Conservation (phyloP, 768 basidiomycete genomes). For the Tulasnella sp. region DNA sequence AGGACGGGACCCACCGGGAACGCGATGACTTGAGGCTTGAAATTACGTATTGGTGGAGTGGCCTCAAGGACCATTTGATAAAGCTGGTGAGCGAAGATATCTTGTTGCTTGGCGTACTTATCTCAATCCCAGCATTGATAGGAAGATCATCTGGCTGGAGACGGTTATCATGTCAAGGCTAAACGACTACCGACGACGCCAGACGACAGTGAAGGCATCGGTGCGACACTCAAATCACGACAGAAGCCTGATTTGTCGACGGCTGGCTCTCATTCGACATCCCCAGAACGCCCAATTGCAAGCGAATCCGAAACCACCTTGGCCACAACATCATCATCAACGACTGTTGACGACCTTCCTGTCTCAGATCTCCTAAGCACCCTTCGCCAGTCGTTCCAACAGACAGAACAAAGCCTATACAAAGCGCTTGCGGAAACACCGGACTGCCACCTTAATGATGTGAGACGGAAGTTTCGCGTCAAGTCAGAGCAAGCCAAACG, state of each 20-base stretch:
- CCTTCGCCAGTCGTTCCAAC: constrained; percentile 15
- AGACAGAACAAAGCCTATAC: constrained; percentile 52
- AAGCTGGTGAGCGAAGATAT: constrained; percentile 41
- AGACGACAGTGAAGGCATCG: background rate
- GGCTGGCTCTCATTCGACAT: background rate
- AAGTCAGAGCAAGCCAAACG: constrained; percentile 47
- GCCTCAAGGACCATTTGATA: constrained; percentile 52
- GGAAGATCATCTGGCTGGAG: constrained; percentile 38
- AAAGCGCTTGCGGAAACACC: constrained; percentile 44
- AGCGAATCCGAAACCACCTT: background rate
- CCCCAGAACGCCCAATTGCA: background rate
- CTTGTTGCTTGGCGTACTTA: background rate
- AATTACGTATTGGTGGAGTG: constrained; percentile 61
- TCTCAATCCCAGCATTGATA: constrained; percentile 24
- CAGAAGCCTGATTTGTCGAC: constrained; percentile 22
- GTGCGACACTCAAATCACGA: constrained; percentile 17
- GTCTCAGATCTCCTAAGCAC: constrained; percentile 10
- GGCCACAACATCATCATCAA: background rate
- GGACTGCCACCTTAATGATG: constrained; percentile 48
- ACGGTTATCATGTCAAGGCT: background rate
- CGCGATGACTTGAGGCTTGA: constrained; percentile 48
- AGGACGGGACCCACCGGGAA: constrained; percentile 30
- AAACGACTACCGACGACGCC: background rate
- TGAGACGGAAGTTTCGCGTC: constrained; percentile 49
- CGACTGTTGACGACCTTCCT: constrained; percentile 24